Evolutionary conservation across 352 stramenopile species (phyloP).

Genomic region (Globisporangium viniferum): DNA sequence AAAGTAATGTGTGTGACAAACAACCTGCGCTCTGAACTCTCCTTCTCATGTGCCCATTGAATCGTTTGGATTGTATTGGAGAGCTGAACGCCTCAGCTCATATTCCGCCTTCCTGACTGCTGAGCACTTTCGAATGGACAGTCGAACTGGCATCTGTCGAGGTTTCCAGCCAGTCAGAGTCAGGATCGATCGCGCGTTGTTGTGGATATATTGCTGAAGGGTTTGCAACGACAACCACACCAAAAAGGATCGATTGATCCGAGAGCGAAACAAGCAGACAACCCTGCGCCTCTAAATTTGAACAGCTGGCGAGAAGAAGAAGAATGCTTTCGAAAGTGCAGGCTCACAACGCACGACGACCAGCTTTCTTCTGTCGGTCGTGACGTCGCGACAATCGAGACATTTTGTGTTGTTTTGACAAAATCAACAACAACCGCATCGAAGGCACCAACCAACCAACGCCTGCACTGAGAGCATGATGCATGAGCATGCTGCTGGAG

Average conservation of each 20-base stretch:
- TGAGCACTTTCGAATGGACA: not conserved
- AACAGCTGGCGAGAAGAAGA: slow-evolving; percentile 7
- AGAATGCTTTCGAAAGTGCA: not conserved
- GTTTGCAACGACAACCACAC: not conserved
- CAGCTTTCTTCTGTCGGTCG: not conserved
- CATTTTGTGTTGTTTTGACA: not conserved
- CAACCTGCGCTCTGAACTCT: not conserved
- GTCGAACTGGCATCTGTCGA: not conserved
- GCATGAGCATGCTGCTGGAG: not conserved
- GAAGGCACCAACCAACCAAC: not conserved
- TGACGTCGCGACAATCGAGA: not conserved
- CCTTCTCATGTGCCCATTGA: not conserved
- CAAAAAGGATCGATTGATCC: not conserved
- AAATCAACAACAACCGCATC: not conserved
- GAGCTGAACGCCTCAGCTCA: not conserved
- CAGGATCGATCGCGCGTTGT: not conserved
- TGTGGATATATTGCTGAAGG: not conserved
- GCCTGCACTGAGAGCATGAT: not conserved
- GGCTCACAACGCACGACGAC: not conserved
- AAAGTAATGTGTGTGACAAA: not conserved
- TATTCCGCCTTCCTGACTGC: not conserved
- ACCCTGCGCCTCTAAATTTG: not conserved
- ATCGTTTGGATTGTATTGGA: not conserved
- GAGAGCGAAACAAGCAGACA: not conserved
- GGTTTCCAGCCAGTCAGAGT: not conserved